Evolutionary conservation across 768 basidiomycete species (phyloP), one percentile per base, ranked within the genome.

Genomic region (Lactarius hengduanensis): DNA sequence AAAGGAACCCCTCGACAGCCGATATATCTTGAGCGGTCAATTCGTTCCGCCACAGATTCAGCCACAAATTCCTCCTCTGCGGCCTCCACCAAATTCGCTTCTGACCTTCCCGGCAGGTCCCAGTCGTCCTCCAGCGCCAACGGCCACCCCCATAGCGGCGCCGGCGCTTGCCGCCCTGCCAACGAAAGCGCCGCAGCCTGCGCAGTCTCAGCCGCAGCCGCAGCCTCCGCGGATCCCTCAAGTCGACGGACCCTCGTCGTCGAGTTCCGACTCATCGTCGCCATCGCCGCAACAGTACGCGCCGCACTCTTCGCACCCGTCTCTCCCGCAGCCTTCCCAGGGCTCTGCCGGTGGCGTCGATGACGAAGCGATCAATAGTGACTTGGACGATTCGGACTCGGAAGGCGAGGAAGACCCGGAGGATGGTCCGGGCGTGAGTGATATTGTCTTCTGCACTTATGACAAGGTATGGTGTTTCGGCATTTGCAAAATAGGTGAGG

Each of bases 371-470:
- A 98, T 99, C 76, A 96, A 96, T 73, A 96, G 94, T 63, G 97
- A 99, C 73, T 78, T 99, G 55, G 97, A 99, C 78, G 96, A 98
- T 74, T 92, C 92, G 0, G 96, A 97, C 69, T 90, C 91, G 7
- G 91, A 94, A 60, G 86, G 84, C 15, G 94, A 93, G 68, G 90
- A 91, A 55, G 94, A 94, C 13, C 85, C 86, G 0, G 92, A 92
- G 57, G 91, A 91, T 59, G 90, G 86, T 0, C 83, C 83, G 34
- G 86, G 85, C 10, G 88, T 94, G 65, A 86, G 86, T 1, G 97
- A 99, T 75, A 94, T 98, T 57, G 94, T 98, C 28, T 96, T 98
- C 73, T 98, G 97, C 76, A 95, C 96, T 8, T 98, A 97, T 75
- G 97, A 99, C 76, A 98, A 98, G 87, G 96, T 94, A 64, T 50